Evolutionary conservation across 352 stramenopile species (phyloP), one percentile per base, ranked within the genome.

Genomic region (Aphanomyces invadans): DNA sequence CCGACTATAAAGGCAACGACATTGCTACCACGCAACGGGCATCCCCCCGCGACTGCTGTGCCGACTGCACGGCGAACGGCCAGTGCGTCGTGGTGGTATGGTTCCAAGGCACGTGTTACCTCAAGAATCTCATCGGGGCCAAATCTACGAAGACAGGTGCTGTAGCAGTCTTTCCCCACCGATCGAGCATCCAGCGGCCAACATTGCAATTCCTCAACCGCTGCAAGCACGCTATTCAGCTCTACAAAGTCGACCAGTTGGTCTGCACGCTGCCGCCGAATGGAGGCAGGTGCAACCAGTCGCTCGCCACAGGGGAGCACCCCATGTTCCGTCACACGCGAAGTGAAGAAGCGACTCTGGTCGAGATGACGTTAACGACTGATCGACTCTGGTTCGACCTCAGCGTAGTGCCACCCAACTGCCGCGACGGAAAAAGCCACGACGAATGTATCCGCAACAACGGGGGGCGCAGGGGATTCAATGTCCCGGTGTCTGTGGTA

Each of bases 361-460:
- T 63, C n/a, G 52, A 74, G 49, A 62, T 73, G 31, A 62, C 60
- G 29, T 52, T 60, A 31, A 33, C 23, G 15, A 66, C 31, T 26
- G 65, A 55, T 32, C 73, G 71, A 38, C 15, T 68, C 26, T 76
- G 62, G 68, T 76, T 75, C 62, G 69, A 71, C 61, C 67, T 78
- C 52, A 76, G 65, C 53, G 65, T 71, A 28, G 66, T 73, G n/a
- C 70, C 73, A 12, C 70, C 73, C 25, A 62, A 61, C 2, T 66
- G 70, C 15, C 48, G 29, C 1, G 39, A 59, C 62, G 73, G 73
- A 44, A n/a, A 39, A 5, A 73, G 73, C 66, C 72, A 70, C 48
- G 19, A 55, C 0, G 33, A 46, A 25, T 78, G 71, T 39, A 11
- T 48, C 17, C 21, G 59, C 49, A 51, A 54, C 19, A 71, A 70